phyloP scores from a whole-genome alignment of 129 eudicot genomes.

The Tanacetum coccineum region DNA sequence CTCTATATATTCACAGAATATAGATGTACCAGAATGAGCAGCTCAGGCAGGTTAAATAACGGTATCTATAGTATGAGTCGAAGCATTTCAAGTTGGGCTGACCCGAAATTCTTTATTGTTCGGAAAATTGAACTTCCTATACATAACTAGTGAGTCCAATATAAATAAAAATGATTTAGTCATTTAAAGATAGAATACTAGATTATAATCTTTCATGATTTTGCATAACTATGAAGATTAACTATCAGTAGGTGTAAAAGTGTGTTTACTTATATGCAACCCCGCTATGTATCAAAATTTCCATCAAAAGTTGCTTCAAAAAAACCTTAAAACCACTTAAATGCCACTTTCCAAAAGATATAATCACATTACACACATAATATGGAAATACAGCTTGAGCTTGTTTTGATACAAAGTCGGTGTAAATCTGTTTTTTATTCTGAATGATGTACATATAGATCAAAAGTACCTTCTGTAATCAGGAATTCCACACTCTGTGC shows the following conservation, averaged over 20 bases:
- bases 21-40: too few species aligned
- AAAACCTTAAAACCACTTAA: too few species aligned
- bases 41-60: too few species aligned
- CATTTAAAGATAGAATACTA: neutral
- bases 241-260: neutral
- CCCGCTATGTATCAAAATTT: too few species aligned
- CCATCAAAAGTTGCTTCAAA: too few species aligned
- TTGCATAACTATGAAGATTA: neutral
- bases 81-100: neutral
- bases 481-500: neutral
- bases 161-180: neutral
- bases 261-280: too few species aligned
- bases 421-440: neutral
- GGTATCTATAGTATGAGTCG: too few species aligned
- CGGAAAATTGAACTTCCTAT: neutral
- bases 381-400: neutral
- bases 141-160: neutral
- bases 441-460: neutral
- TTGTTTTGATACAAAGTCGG: too few species aligned
- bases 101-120: neutral
- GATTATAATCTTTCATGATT: too few species aligned
- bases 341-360: too few species aligned
- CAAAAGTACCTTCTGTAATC: neutral
- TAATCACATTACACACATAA: neutral
- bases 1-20: too few species aligned